phyloP scores from a whole-genome alignment of 441 rosid species.

The Jatropha multifida region DNA sequence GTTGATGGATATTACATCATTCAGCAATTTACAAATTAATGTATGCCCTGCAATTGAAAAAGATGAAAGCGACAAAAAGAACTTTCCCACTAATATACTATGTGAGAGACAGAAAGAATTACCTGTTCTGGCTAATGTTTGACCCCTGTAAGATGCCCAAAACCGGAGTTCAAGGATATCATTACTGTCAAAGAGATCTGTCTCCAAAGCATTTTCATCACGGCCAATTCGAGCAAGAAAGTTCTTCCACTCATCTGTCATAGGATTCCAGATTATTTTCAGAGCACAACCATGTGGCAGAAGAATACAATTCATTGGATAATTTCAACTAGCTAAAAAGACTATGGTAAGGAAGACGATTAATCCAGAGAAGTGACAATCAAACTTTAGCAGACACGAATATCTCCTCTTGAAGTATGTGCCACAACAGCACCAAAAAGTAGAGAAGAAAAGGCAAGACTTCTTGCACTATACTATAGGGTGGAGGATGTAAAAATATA shows the following conservation, averaged over 20 bases:
- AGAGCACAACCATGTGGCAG: neutral
- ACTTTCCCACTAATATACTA: neutral
- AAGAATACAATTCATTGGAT: neutral
- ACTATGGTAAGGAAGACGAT: neutral
- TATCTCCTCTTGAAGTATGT: neutral
- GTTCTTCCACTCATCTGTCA: slow-evolving; percentile 96
- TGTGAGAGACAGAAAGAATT: slow-evolving; percentile 7
- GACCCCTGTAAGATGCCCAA: slow-evolving; percentile 99
- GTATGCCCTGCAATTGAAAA: neutral
- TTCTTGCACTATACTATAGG: neutral
- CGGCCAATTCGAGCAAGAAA: slow-evolving; percentile 96
- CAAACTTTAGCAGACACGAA: neutral
- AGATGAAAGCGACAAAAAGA: neutral
- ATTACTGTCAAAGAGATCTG: slow-evolving; percentile 65
- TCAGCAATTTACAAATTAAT: neutral
- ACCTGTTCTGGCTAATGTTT: slow-evolving; percentile 98
- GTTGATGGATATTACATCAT: neutral
- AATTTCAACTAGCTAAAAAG: neutral
- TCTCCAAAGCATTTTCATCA: slow-evolving; percentile 78
- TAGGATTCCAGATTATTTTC: slow-evolving; percentile 18
- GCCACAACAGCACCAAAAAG: neutral
- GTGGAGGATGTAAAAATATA: neutral
- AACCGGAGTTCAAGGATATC: slow-evolving; percentile 95
- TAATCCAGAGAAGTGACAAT: neutral
- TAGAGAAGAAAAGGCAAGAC: neutral